A percentile compares a stretch with the other conserved stretches of the same genome.
Conservation (phyloP, 129 eudicot species). For the Mikania micrantha region DNA sequence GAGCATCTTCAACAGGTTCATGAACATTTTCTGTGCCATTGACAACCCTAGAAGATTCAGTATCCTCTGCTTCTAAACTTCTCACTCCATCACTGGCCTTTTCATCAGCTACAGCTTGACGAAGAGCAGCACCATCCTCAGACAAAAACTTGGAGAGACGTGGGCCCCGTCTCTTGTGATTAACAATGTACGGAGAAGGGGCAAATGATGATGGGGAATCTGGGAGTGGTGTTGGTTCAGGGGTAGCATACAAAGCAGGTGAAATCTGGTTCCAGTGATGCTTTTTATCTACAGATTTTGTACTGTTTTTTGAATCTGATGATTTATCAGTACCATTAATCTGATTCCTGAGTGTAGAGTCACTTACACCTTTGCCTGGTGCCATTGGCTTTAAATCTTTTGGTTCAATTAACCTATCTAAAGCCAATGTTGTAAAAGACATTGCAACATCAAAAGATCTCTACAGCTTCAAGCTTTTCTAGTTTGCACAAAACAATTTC, state of each 20-base stretch:
- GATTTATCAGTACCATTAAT: constrained; percentile 23
- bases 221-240: constrained; percentile 53
- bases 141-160: constrained; percentile 58
- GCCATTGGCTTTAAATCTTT: constrained; percentile 40
- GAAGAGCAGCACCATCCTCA: constrained; percentile 40
- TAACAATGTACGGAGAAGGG: constrained; percentile 73
- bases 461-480: constrained; percentile 16
- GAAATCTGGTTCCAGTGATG: constrained; percentile 54
- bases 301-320: constrained; percentile 15
- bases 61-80: constrained; percentile 32
- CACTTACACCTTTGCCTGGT: constrained; percentile 25
- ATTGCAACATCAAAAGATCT: constrained; percentile 38
- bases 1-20: constrained; percentile 9
- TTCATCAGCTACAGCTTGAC: constrained; percentile 23
- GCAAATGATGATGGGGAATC: constrained; percentile 62
- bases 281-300: constrained; percentile 25
- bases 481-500: constrained; percentile 4
- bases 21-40: constrained; percentile 7
- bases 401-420: constrained; percentile 62
- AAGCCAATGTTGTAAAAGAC: constrained; percentile 70
- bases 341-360: constrained; percentile 28
- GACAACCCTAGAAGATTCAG: constrained; percentile 16
- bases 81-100: constrained; percentile 23
- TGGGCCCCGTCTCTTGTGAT: constrained; percentile 96
- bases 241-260: constrained; percentile 77